phyloP scores from a whole-genome alignment of 345 rosid species.

The Ceriops tagal region DNA sequence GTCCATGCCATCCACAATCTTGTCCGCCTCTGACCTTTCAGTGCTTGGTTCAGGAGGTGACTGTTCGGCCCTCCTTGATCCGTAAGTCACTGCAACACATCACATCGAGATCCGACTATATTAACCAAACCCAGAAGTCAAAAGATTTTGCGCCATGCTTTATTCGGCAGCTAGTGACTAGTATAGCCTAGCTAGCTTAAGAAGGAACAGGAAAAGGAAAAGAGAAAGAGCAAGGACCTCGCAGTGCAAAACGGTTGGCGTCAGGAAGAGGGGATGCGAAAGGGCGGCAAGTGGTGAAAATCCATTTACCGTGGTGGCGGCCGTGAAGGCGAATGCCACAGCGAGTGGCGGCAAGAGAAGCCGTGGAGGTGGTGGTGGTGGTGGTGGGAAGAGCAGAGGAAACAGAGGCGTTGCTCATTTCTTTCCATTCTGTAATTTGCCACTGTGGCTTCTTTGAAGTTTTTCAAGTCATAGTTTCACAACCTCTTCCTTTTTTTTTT shows the following conservation, averaged over 20 bases:
- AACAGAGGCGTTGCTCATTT: constrained; percentile 29
- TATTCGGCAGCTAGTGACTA: no score
- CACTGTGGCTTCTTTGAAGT: background rate
- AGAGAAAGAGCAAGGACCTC: constrained; percentile 23
- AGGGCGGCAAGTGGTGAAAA: constrained; percentile 18
- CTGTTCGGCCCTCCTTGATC: constrained; percentile 38
- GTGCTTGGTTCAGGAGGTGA: constrained; percentile 22
- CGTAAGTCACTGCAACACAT: constrained; percentile 42
- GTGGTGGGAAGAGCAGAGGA: constrained; percentile 26
- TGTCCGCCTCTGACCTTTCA: constrained; percentile 56
- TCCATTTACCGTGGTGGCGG: constrained; percentile 8
- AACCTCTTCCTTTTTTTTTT: background rate
- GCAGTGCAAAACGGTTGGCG: constrained; percentile 6
- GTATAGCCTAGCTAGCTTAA: background rate
- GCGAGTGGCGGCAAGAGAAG: constrained; percentile 13
- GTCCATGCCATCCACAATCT: constrained; percentile 67
- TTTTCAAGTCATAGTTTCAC: background rate
- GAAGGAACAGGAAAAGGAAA: background rate
- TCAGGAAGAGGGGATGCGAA: background rate
- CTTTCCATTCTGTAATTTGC: constrained; percentile 35
- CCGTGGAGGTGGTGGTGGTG: constrained; percentile 1
- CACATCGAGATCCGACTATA: background rate
- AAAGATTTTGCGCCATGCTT: background rate
- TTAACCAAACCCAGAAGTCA: background rate
- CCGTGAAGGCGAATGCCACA: constrained; percentile 9